Conservation (phyloP, 2,329 filamentous ascomycete species). For the Fusarium haematococcum region DNA sequence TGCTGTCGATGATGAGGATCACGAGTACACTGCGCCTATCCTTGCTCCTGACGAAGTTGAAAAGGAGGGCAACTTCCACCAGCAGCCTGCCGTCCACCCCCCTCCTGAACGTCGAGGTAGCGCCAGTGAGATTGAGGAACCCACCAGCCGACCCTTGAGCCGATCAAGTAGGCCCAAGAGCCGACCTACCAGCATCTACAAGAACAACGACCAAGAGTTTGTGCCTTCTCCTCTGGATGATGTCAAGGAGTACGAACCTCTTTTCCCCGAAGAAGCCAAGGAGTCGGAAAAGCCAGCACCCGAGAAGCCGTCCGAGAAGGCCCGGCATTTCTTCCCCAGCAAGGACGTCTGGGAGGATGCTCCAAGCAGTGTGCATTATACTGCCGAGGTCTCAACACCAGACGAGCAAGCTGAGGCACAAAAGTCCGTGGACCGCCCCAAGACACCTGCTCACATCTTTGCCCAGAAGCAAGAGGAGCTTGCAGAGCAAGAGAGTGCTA, state of each 20-base stretch:
- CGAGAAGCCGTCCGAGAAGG: conserved; percentile 49
- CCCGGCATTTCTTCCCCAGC: conserved; percentile 84
- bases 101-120: conserved; percentile 72
- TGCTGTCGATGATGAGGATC: conserved; percentile 68
- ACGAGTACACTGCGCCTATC: conserved; percentile 80
- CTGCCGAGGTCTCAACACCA: conserved; percentile 86
- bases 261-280: conserved; percentile 85
- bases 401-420: conserved; percentile 56
- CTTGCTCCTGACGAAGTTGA: conserved; percentile 88
- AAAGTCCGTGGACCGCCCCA: conserved; percentile 53
- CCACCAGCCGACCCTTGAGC: conserved; percentile 74
- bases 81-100: conserved; percentile 86
- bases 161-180: conserved; percentile 52
- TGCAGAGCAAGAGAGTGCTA: conserved; percentile 66
- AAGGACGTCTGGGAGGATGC: conserved; percentile 98
- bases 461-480: conserved; percentile 74
- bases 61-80: conserved; percentile 76
- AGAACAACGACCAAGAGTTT: conserved; percentile 65
- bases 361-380: conserved; percentile 83
- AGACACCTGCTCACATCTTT: conserved; percentile 73
- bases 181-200: conserved; percentile 67
- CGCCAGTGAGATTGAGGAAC: conserved; percentile 66
- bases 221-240: conserved; percentile 81
- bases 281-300: conserved; percentile 53
- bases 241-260: conserved; percentile 92